Conservation (phyloP, 495 filamentous ascomycete genomes). For the Xylaria bambusicola region DNA sequence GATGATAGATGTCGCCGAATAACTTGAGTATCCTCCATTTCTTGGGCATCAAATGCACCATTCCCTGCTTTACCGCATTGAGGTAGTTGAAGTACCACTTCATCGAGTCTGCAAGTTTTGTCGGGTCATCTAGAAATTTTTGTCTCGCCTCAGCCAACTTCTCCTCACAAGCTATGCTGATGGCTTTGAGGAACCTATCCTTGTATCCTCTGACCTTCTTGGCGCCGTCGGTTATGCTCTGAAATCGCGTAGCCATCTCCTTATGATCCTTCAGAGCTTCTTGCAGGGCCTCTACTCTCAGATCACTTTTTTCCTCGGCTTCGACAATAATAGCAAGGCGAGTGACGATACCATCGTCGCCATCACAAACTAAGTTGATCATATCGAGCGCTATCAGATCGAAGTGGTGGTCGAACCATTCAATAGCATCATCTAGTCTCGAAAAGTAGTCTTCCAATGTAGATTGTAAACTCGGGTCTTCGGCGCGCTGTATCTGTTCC, state of each 20-base stretch:
- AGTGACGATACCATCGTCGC: conserved; percentile 86
- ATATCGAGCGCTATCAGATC: conserved; percentile 85
- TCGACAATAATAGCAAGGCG: conserved; percentile 87
- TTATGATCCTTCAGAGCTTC: conserved; percentile 94
- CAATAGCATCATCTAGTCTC: conserved; percentile 82
- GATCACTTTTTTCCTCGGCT: conserved; percentile 94
- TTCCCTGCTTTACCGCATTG: conserved; percentile 85
- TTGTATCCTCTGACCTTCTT: conserved; percentile 95
- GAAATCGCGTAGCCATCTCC: conserved; percentile 88
- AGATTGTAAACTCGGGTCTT: conserved; percentile 69
- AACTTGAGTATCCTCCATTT: conserved; percentile 96
- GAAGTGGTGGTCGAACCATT: conserved; percentile 94
- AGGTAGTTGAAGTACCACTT: conserved; percentile 98
- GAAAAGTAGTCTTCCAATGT: conserved; percentile 88
- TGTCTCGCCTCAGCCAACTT: conserved; percentile 75
- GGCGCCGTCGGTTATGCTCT: conserved; percentile 87
- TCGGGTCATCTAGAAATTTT: conserved; percentile 78
- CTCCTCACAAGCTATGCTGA: conserved; percentile 68
- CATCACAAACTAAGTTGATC: conserved; percentile 79
- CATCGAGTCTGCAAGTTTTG: conserved; percentile 79
- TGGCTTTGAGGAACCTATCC: conserved; percentile 84
- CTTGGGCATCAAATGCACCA: conserved; percentile 87
- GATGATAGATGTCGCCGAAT: conserved; percentile 86
- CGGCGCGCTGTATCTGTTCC: conserved; percentile 80
- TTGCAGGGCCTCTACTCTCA: conserved; percentile 83